A percentile compares a stretch with the other conserved stretches of the same genome.
Evolutionary conservation across 2,329 filamentous ascomycete genomes (phyloP).

Genomic region (Talaromyces sp.): DNA sequence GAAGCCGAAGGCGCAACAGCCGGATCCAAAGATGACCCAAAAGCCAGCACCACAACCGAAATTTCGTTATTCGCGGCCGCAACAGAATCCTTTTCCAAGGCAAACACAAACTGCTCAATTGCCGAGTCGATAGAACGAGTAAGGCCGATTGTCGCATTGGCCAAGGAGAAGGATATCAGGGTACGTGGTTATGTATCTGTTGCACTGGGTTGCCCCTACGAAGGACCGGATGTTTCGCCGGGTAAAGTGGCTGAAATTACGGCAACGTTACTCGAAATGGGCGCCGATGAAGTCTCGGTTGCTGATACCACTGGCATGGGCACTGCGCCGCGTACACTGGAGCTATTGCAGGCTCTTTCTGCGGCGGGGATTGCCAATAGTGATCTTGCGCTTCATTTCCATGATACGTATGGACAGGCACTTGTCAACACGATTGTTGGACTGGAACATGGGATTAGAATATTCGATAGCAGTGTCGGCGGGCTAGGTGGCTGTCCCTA

Average conservation of each 20-base stretch:
- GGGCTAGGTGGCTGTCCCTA: slow-evolving; percentile 65
- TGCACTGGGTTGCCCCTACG: slow-evolving; percentile 64
- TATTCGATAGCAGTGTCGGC: slow-evolving; percentile 63
- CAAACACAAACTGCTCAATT: slow-evolving; percentile 66
- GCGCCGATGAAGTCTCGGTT: slow-evolving; percentile 64
- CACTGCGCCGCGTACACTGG: slow-evolving; percentile 59
- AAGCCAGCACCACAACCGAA: slow-evolving; percentile 47
- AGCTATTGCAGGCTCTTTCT: slow-evolving; percentile 58
- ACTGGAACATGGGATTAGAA: slow-evolving; percentile 62
- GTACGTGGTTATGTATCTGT: slow-evolving; percentile 66
- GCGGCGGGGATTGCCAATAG: slow-evolving; percentile 60
- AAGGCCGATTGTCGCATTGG: slow-evolving; percentile 56
- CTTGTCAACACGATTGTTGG: slow-evolving; percentile 63
- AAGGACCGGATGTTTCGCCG: slow-evolving; percentile 61
- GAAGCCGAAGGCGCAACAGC: slow-evolving; percentile 40
- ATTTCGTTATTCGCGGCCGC: slow-evolving; percentile 65
- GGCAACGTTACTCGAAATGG: slow-evolving; percentile 62
- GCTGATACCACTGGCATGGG: slow-evolving; percentile 69
- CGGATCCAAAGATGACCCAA: slow-evolving; percentile 30
- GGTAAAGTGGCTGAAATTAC: slow-evolving; percentile 62
- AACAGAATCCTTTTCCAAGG: slow-evolving; percentile 63
- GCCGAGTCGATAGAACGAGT: slow-evolving; percentile 61
- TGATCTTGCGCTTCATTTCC: slow-evolving; percentile 64
- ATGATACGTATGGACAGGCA: slow-evolving; percentile 66
- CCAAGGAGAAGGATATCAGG: slow-evolving; percentile 55